Conservation (phyloP, 768 basidiomycete species). For the Collybiopsis confluens region DNA sequence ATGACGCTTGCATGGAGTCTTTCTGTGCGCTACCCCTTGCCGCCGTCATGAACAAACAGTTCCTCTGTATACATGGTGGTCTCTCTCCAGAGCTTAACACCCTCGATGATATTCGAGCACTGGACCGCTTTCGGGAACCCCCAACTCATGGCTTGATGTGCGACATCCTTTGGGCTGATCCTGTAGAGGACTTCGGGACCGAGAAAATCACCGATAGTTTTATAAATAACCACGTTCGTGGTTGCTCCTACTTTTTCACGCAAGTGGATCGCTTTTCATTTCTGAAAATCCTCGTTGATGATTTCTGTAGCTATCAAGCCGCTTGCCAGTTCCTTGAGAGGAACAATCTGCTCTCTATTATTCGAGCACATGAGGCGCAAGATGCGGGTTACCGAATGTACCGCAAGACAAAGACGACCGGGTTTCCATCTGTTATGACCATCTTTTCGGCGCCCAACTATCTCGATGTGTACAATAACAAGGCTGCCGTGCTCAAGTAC, state of each 20-base stretch:
- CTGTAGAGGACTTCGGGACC: conserved; percentile 93
- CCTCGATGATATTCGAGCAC: conserved; percentile 89
- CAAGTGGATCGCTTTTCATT: conserved; percentile 17
- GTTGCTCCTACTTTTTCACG: conserved; percentile 92
- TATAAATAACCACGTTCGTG: conserved; percentile 93
- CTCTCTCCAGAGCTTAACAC: conserved; percentile 94
- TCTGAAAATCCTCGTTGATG: conserved; percentile 9
- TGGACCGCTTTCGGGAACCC: conserved; percentile 98
- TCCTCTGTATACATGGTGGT: conserved; percentile 97
- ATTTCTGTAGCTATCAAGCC: conserved; percentile 73
- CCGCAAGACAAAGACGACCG: conserved; percentile 95
- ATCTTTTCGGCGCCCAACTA: conserved; percentile 99
- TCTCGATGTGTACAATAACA: conserved; percentile 98
- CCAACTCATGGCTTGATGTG: conserved; percentile 98
- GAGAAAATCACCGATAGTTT: conserved; percentile 91
- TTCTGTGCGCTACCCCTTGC: conserved; percentile 95
- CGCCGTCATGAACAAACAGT: conserved; percentile 99
- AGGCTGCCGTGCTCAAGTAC: conserved; percentile 97
- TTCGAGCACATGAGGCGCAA: conserved; percentile 97
- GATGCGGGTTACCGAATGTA: conserved; percentile 99
- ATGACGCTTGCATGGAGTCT: conserved; percentile 97
- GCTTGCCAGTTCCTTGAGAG: conserved; percentile 97
- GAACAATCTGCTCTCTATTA: conserved; percentile 94
- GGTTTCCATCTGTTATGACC: conserved; percentile 99
- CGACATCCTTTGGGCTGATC: conserved; percentile 98